Evolutionary conservation across 768 basidiomycete species (phyloP).

Genomic region (Infundibulicybe gibba): DNA sequence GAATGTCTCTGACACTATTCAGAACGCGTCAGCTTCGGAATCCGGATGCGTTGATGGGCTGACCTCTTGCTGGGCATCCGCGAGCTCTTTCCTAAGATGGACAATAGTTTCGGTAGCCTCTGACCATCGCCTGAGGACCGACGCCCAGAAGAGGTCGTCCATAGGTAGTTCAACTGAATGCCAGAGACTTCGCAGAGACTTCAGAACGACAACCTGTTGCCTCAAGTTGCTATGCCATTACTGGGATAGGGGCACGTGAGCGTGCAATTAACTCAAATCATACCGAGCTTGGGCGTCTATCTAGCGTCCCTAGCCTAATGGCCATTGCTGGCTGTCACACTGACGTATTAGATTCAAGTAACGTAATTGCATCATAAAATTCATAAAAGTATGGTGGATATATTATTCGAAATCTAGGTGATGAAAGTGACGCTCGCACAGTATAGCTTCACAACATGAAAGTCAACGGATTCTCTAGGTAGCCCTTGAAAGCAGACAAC

Average conservation of each 20-base stretch:
- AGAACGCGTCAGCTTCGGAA: too few species aligned
- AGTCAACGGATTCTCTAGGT: slow-evolving; percentile 94
- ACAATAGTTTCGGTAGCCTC: slow-evolving; percentile 29
- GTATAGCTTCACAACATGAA: slow-evolving; percentile 77
- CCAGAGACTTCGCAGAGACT: too few species aligned
- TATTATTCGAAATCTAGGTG: slow-evolving; percentile 9
- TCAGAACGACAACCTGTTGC: too few species aligned
- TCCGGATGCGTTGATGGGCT: not conserved
- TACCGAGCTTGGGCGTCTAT: too few species aligned
- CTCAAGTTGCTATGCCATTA: too few species aligned
- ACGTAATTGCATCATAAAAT: not conserved
- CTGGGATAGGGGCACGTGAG: too few species aligned
- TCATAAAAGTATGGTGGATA: slow-evolving; percentile 1
- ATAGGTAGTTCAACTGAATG: too few species aligned
- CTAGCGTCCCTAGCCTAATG: too few species aligned
- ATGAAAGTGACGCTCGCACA: slow-evolving; percentile 6
- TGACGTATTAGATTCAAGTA: not conserved
- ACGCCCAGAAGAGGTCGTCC: slow-evolving; percentile 22
- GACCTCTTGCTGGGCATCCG: slow-evolving; percentile 25
- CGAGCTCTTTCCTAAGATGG: slow-evolving; percentile 27
- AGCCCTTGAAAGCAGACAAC: slow-evolving; percentile 91
- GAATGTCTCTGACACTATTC: too few species aligned
- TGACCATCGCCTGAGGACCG: slow-evolving; percentile 32
- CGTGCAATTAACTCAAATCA: too few species aligned
- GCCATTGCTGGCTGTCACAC: too few species aligned